These are phyloP conservation scores for Monilinia fructicola DNA, from an alignment of 2,329 filamentous ascomycete genomes.

Conservation along the genomic window DNA sequence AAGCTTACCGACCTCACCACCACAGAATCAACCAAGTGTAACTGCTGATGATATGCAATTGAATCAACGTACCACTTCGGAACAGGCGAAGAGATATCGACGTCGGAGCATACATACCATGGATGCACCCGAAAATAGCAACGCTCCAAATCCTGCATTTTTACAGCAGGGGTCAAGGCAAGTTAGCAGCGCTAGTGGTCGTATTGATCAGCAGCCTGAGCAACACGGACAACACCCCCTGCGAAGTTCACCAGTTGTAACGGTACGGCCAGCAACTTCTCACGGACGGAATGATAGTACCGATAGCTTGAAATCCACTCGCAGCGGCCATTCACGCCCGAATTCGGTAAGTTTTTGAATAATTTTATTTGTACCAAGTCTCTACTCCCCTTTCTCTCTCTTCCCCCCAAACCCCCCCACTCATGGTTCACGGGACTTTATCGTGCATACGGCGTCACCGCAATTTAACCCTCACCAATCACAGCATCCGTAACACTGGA, in stretches of 20 bases:
- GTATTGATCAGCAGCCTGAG: conserved; percentile 39
- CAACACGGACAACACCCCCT: conserved; percentile 38
- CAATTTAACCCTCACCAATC: conserved; percentile 40
- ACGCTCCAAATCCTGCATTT: conserved; percentile 28
- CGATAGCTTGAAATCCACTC: conserved; percentile 62
- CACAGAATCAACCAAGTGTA: conserved; percentile 28
- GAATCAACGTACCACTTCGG: conserved; percentile 55
- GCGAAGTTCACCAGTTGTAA: conserved; percentile 39
- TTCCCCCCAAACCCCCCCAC: too few relatives aligned
- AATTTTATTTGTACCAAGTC: conserved; percentile 18
- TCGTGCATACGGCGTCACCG: conserved; percentile 30
- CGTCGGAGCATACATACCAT: conserved; percentile 79
- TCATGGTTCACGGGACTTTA: conserved; percentile 25
- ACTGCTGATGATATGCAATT: conserved; percentile 48
- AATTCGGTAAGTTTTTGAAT: conserved; percentile 60
- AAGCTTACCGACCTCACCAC: conserved; percentile 37
- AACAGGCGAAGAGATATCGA: conserved; percentile 73
- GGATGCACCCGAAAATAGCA: conserved; percentile 41
- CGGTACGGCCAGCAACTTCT: conserved; percentile 33
- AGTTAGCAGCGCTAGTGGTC: conserved; percentile 37
- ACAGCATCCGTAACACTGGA: conserved; percentile 30
- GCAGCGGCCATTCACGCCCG: conserved; percentile 59
- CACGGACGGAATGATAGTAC: conserved; percentile 55
- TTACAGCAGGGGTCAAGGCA: conserved; percentile 37
- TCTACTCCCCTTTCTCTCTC: neutral